Conservation (phyloP, 805 yeast genomes). For the Blastobotrys parvus region DNA sequence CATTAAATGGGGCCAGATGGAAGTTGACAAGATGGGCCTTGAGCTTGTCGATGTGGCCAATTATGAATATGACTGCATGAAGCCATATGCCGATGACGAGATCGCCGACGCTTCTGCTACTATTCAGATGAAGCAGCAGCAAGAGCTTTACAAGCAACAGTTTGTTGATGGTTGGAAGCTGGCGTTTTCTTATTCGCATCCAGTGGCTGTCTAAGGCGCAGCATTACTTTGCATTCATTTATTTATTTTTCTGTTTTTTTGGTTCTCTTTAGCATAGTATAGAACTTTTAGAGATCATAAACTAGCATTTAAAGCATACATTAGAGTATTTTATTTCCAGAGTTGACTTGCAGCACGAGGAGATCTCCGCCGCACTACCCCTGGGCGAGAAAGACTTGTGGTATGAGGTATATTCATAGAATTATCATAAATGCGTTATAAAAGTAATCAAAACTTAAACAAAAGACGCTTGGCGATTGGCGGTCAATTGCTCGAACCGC, state of each 20-base stretch:
- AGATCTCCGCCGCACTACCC: too few relatives aligned
- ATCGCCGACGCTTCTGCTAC: background rate
- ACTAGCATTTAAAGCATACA: too few relatives aligned
- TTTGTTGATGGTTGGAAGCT: background rate
- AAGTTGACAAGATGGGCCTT: background rate
- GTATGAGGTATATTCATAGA: too few relatives aligned
- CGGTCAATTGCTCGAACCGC: slow-evolving; percentile 13
- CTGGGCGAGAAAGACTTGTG: too few relatives aligned
- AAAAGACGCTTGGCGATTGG: slow-evolving; percentile 1
- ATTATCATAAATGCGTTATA: too few relatives aligned
- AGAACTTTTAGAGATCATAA: too few relatives aligned
- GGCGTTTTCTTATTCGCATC: too few relatives aligned
- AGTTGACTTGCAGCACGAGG: too few relatives aligned
- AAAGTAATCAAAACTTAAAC: slow-evolving; percentile 1
- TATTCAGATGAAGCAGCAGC: background rate
- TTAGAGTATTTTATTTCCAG: too few relatives aligned
- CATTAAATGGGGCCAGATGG: background rate
- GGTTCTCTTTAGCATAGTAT: too few relatives aligned
- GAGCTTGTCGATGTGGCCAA: background rate
- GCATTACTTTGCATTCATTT: too few relatives aligned
- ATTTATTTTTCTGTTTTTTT: background rate
- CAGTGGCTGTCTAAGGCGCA: too few relatives aligned
- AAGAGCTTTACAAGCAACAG: background rate
- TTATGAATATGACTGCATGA: background rate
- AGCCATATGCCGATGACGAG: background rate